Evolutionary conservation across 371 early-diverging fungal genomes (phyloP), one percentile per base, ranked within the genome.

Genomic region (Capillidium heterosporum): DNA sequence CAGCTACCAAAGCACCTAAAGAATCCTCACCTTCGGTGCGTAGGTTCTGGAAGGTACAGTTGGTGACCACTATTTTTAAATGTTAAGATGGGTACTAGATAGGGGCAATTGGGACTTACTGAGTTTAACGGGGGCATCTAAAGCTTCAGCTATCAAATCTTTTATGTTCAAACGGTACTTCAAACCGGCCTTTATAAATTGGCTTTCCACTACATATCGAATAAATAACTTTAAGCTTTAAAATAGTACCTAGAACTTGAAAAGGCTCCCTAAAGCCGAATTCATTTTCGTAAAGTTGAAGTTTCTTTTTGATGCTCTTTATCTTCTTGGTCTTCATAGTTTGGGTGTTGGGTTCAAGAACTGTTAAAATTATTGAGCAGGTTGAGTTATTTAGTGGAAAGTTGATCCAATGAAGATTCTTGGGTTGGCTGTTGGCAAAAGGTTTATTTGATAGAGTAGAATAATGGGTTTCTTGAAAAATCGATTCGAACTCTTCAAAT

Each of bases 41-140:
- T 27, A 50, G 51, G 8, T 50, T 29, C 31, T 50, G 51, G 29
- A 50, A 27, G 31, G 51, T 50, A 50, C 51, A 50, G 31, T 23
- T 21, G 17, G 51, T 26, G 5, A 50, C 31, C 51, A 50, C 51
- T 50, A 27, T 50, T 11, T 11, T 27, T 27, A 26, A 27, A 19
- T 27, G 31, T 24, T 19, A 27, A 50, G 17, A 27, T n/a, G 5
- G n/a, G 40, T 13, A 13, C n/a, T 40, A n/a, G n/a, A 13, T 40
- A 13, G n/a, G n/a, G 10, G 10, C n/a, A 10, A 40, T 40, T 40
- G 19, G 15, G 26, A 50, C 47, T 50, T 24, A 50, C 51, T 50
- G 7, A 50, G 31, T 31, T 50, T 50, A 50, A 50, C 51, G 11
- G 23, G 51, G 31, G 27, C 51, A 32, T 50, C 51, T 27, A 50